Evolutionary conservation across 805 yeast genomes (phyloP), one percentile per base, ranked within the genome.

Genomic region (Monosporozyma aquatica): DNA sequence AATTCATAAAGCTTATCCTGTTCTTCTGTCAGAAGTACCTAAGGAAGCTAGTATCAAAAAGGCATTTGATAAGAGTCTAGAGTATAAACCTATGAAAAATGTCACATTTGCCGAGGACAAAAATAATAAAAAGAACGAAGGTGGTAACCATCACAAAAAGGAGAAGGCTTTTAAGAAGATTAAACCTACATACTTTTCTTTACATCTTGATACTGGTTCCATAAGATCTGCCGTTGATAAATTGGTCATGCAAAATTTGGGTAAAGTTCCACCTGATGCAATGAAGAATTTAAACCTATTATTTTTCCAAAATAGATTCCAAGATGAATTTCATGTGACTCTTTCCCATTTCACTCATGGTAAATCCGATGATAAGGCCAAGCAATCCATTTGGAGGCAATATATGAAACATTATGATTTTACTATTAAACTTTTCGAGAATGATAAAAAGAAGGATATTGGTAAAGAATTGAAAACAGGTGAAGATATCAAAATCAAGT

Each of bases 241-340:
- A 9, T 27, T 26, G 6, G 18, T 23, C 10, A 22, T 26, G 32
- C 41, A 27, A 17, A 26, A 36, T 32, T 22, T 37, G 20, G 35
- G 43, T 20, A 23, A 38, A 22, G 9, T 40, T 3, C n/a, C n/a
- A 9, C 22, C 32, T 2, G 29, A 33, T 1, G 30, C 38, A 5
- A 40, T n/a, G 18, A 17, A 33, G 15, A 27, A 34, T 14, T n/a
- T 40, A 27, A 40, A 25, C 22, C n/a, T 27, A 4, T 35, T 40
- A 18, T 40, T 40, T 26, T 25, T 26, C 20, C 30, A 43, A 0
- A 54, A 59, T 1, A 60, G 78, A 26, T 57, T 80, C 1, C 85
- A 78, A 48, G 40, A 55, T 0, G 68, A 68, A 23, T 79, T 83
- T 49, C 95, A 85, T 54, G 72, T 84, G 3, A 86, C 95, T 0